phyloP scores from a whole-genome alignment of 2,329 filamentous ascomycete genomes.

The Shiraia bambusicola region DNA sequence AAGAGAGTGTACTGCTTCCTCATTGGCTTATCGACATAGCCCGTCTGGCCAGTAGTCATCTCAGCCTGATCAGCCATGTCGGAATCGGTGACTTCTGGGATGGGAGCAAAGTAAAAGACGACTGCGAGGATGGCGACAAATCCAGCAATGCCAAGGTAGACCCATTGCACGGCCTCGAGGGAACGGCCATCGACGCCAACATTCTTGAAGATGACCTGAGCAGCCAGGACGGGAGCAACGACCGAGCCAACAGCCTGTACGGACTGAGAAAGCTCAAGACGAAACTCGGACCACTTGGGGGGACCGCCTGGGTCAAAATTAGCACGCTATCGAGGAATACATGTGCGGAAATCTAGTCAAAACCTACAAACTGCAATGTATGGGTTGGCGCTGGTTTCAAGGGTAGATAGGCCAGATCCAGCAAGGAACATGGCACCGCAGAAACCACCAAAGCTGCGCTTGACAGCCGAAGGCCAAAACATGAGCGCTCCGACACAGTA shows the following conservation, averaged over 20 bases:
- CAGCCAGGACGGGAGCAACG: slow-evolving; percentile 70
- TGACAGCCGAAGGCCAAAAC: slow-evolving; percentile 79
- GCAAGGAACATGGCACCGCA: slow-evolving; percentile 72
- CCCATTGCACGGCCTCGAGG: slow-evolving; percentile 72
- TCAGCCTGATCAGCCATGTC: slow-evolving; percentile 57
- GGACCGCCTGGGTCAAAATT: slow-evolving; percentile 56
- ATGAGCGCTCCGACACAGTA: slow-evolving; percentile 72
- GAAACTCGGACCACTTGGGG: slow-evolving; percentile 71
- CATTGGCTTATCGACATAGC: slow-evolving; percentile 62
- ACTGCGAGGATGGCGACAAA: slow-evolving; percentile 68
- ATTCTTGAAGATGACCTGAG: slow-evolving; percentile 70
- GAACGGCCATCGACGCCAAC: slow-evolving; percentile 58
- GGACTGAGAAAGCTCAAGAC: slow-evolving; percentile 75
- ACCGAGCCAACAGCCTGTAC: slow-evolving; percentile 77
- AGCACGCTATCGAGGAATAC: neutral
- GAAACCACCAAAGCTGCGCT: slow-evolving; percentile 73
- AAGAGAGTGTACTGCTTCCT: slow-evolving; percentile 58
- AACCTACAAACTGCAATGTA: slow-evolving; percentile 57
- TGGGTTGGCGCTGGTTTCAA: slow-evolving; percentile 77
- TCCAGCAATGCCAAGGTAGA: slow-evolving; percentile 75
- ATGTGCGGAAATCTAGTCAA: neutral
- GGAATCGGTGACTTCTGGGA: slow-evolving; percentile 71
- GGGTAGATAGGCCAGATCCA: slow-evolving; percentile 69
- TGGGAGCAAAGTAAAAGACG: slow-evolving; percentile 66
- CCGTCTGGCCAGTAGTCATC: slow-evolving; percentile 46